A percentile compares a stretch with the other conserved stretches of the same genome.
Conservation (phyloP, 768 basidiomycete species). For the Psilocybe subaeruginosa region DNA sequence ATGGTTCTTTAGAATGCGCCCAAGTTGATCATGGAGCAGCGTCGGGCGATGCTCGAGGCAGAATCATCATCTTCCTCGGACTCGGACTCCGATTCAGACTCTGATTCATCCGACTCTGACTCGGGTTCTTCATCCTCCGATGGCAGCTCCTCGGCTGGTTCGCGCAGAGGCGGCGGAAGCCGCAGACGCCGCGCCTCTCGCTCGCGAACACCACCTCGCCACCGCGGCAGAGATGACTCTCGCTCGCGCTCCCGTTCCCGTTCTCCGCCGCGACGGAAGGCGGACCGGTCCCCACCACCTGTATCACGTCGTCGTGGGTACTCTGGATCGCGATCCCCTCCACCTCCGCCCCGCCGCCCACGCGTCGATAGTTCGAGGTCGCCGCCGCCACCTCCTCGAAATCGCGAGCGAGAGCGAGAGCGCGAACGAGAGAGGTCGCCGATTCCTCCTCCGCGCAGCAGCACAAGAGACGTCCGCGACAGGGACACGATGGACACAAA, state of each 20-base stretch:
- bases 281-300: conserved; percentile 10
- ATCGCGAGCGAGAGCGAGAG: conserved; percentile 12
- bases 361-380: conserved; percentile 12
- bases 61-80: conserved; percentile 51
- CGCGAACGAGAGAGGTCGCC: conserved; percentile 18
- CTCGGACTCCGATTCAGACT: conserved; percentile 35
- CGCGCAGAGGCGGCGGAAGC: conserved; percentile 16
- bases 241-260: conserved; percentile 17
- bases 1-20: conserved; percentile 77
- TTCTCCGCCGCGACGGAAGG: conserved; percentile 2
- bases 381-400: conserved; percentile 21
- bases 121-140: conserved; percentile 27
- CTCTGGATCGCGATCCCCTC: conserved; percentile 11
- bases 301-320: conserved; percentile 4
- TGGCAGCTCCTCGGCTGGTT: conserved; percentile 18
- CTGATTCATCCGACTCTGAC: conserved; percentile 21
- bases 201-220: conserved; percentile 26
- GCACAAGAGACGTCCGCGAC: not conserved
- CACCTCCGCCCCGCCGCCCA: conserved; percentile 14
- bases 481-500: conserved; percentile 20
- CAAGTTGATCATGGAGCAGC: conserved; percentile 90
- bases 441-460: conserved; percentile 12
- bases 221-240: conserved; percentile 14
- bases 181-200: conserved; percentile 15
- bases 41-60: conserved; percentile 83